Conservation (phyloP, 164 flowering plant genomes). For the Cinnamomum micranthum region DNA sequence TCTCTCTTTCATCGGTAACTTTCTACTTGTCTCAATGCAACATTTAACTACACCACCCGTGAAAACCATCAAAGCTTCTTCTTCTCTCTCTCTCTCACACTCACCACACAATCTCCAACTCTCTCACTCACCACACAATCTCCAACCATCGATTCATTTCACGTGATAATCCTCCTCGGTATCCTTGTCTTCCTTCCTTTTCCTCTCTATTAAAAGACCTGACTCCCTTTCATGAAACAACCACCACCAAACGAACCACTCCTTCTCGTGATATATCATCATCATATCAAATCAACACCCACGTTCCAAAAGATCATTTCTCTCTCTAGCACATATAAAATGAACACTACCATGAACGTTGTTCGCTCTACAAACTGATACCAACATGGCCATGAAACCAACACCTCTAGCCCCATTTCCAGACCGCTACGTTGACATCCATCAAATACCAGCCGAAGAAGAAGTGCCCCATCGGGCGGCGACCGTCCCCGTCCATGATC, state of each 20-base stretch:
- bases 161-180: slow-evolving; percentile 24
- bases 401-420: slow-evolving; percentile 17
- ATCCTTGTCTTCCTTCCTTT: too few species aligned
- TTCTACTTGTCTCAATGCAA: too few species aligned
- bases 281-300: slow-evolving; percentile 8
- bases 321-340: not conserved
- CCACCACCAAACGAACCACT: slow-evolving; percentile 10
- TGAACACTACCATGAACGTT: not conserved
- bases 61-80: not conserved
- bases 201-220: slow-evolving; percentile 20
- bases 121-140: slow-evolving; percentile 8
- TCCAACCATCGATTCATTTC: slow-evolving; percentile 6
- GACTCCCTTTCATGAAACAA: slow-evolving; percentile 23
- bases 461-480: slow-evolving; percentile 15
- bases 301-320: not conserved
- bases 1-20: too few species aligned
- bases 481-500: not conserved
- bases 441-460: slow-evolving; percentile 42
- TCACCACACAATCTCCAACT: too few species aligned
- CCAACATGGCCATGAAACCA: slow-evolving; percentile 29
- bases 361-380: not conserved
- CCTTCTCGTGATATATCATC: slow-evolving; percentile 7
- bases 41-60: not conserved
- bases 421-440: slow-evolving; percentile 49
- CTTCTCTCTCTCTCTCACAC: not conserved